Evolutionary conservation across 139 green algal genomes (phyloP).

Genomic region (Astrephomene gubernaculifera): DNA sequence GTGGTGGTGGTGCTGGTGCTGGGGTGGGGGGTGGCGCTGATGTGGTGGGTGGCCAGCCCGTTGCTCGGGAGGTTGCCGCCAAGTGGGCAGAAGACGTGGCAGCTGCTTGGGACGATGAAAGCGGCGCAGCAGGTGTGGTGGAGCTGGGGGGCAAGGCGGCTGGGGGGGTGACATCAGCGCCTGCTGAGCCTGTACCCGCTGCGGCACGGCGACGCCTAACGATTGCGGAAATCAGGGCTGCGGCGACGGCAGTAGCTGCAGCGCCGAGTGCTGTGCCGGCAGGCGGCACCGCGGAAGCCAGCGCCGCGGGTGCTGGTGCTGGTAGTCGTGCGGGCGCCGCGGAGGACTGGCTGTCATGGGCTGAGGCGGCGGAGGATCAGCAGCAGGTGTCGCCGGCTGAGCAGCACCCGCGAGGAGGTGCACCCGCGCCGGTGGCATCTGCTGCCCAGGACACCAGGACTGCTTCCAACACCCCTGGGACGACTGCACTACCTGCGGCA

Average conservation of each 20-base stretch:
- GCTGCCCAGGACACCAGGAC: too few relatives aligned
- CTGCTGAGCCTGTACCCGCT: too few relatives aligned
- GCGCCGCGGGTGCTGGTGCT: background rate
- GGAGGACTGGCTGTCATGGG: constrained; percentile 4
- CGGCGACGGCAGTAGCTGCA: background rate
- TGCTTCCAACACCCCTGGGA: too few relatives aligned
- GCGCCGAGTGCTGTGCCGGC: background rate
- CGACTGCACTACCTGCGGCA: too few relatives aligned
- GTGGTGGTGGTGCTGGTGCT: background rate
- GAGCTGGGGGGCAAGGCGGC: too few relatives aligned
- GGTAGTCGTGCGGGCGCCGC: background rate
- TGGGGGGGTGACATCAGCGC: too few relatives aligned
- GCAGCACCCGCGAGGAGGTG: too few relatives aligned
- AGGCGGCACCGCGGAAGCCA: background rate
- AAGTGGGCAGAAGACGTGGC: constrained; percentile 1
- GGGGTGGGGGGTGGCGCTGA: background rate
- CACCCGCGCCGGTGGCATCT: too few relatives aligned
- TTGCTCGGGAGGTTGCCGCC: background rate
- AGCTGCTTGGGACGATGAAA: background rate
- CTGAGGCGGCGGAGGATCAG: background rate
- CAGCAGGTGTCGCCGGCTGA: too few relatives aligned
- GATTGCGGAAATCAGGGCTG: background rate
- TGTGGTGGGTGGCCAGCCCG: too few relatives aligned
- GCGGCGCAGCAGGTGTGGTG: background rate
- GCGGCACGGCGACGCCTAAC: too few relatives aligned